phyloP scores from a whole-genome alignment of 345 rosid genomes.

The Cardiospermum halicacabum region DNA sequence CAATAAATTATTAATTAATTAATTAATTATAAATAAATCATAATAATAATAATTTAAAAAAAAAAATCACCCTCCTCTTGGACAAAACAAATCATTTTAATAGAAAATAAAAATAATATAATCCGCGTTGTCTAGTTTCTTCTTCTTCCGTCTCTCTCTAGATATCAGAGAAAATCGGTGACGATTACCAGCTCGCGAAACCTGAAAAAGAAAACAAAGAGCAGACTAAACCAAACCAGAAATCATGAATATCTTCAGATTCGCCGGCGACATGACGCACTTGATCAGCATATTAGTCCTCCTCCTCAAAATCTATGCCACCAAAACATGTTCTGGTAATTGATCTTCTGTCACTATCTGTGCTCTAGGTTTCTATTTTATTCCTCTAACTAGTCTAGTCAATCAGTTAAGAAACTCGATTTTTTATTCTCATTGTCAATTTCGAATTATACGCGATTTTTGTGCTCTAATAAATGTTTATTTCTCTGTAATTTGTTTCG shows the following conservation, averaged over 20 bases:
- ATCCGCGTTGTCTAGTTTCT: background rate
- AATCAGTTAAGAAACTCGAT: background rate
- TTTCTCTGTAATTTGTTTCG: background rate
- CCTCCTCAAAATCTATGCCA: conserved; percentile 96
- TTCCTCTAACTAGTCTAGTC: background rate
- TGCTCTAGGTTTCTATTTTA: conserved; percentile 19
- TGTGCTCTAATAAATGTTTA: background rate
- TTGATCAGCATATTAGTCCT: conserved; percentile 78
- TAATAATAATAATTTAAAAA: no score
- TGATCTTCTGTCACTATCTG: background rate
- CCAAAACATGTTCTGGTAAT: conserved; percentile 86
- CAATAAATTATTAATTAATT: no score
- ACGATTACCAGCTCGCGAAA: conserved; percentile 4
- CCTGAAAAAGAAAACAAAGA: background rate
- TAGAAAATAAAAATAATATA: no score
- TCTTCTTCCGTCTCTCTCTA: background rate
- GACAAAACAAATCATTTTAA: no score
- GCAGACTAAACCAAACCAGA: background rate
- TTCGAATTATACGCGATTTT: background rate
- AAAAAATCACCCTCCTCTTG: no score
- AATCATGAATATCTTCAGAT: conserved; percentile 89
- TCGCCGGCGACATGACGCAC: conserved; percentile 95
- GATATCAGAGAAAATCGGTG: conserved; percentile 15
- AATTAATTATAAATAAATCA: no score
- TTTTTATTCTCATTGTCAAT: background rate